phyloP scores from a whole-genome alignment of 768 basidiomycete species.

The Amyloporia xantha region DNA sequence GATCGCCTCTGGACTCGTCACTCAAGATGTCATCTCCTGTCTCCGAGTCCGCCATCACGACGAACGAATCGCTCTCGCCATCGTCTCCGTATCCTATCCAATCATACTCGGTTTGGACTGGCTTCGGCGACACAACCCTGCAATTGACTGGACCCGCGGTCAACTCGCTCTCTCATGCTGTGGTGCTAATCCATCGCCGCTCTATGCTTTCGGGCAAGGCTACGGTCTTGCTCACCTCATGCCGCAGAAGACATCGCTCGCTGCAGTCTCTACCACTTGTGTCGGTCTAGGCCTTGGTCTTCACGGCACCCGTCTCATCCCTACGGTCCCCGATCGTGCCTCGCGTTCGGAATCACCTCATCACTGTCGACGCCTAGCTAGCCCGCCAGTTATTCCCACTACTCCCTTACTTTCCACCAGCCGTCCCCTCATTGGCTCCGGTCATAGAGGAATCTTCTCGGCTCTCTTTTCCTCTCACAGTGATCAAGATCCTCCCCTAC shows the following conservation, averaged over 20 bases:
- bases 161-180: slow-evolving; percentile 21
- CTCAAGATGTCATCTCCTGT: slow-evolving; percentile 28
- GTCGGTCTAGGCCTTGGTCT: slow-evolving; percentile 20
- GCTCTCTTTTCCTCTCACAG: no score
- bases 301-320: no score
- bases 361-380: no score
- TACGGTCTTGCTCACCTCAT: slow-evolving; percentile 23
- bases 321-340: no score
- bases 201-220: slow-evolving; percentile 18
- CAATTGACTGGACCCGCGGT: slow-evolving; percentile 24
- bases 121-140: slow-evolving; percentile 10
- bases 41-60: slow-evolving; percentile 23
- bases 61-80: slow-evolving; percentile 24
- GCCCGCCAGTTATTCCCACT: no score
- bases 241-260: background rate
- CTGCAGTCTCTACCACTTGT: slow-evolving; percentile 18
- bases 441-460: no score
- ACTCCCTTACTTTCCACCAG: no score
- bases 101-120: slow-evolving; percentile 10
- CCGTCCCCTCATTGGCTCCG: no score
- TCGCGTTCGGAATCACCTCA: no score
- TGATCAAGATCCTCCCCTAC: no score
- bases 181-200: slow-evolving; percentile 12
- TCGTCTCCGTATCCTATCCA: slow-evolving; percentile 22
- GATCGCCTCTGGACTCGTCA: slow-evolving; percentile 34